Evolutionary conservation across 768 basidiomycete species (phyloP).

Genomic region (Suillus decipiens): DNA sequence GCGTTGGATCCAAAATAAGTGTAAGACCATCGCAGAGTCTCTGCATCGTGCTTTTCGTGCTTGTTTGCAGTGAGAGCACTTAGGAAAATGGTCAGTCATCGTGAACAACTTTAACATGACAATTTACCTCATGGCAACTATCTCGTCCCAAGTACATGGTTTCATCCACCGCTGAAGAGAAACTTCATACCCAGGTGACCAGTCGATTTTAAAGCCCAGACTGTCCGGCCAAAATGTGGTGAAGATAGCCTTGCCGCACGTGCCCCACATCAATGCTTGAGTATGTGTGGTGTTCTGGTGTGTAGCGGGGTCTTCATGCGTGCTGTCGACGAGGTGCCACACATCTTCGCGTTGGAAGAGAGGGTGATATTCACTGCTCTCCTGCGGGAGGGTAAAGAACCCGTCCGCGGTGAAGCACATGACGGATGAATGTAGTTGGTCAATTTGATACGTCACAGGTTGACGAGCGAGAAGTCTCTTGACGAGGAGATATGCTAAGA

Average conservation of each 20-base stretch:
- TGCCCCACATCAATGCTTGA: slow-evolving; percentile 1
- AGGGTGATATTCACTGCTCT: neutral
- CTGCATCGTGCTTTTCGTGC: neutral
- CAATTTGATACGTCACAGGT: neutral
- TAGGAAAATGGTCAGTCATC: neutral
- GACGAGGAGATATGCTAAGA: slow-evolving; percentile 1
- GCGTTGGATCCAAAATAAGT: neutral
- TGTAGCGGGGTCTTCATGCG: neutral
- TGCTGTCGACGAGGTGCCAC: slow-evolving; percentile 1
- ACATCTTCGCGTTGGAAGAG: slow-evolving; percentile 2
- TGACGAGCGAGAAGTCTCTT: slow-evolving; percentile 4
- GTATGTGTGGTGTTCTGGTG: slow-evolving; percentile 1
- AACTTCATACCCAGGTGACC: slow-evolving; percentile 5
- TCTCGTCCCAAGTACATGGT: slow-evolving; percentile 1
- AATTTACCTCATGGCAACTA: neutral
- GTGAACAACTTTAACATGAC: neutral
- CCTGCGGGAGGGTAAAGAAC: neutral
- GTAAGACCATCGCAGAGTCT: slow-evolving; percentile 1
- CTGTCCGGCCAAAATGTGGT: slow-evolving; percentile 3
- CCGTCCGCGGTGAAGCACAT: slow-evolving; percentile 3
- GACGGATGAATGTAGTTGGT: neutral
- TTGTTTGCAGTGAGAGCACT: neutral
- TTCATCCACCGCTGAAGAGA: neutral
- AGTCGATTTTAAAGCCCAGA: neutral
- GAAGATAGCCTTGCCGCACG: neutral